Evolutionary conservation across 2,329 filamentous ascomycete genomes (phyloP), one percentile per base, ranked within the genome.

Genomic region (Cladophialophora yegresii): DNA sequence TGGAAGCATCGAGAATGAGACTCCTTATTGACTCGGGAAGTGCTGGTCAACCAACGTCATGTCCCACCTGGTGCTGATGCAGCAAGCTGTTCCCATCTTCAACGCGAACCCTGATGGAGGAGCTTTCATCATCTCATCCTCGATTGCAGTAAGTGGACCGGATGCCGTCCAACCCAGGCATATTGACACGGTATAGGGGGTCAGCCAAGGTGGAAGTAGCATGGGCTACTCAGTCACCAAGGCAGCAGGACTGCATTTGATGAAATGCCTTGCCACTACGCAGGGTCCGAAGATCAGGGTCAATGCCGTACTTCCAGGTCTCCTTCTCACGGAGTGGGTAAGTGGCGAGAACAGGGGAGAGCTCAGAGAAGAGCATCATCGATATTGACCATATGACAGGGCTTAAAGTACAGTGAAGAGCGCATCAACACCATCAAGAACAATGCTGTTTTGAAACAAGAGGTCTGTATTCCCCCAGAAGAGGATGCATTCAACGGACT

Each of bases 171-270:
- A 20, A 55, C 1, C 47, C 45, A 16, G 12, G 40, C 45, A 40
- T 23, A 54, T 50, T 40, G 30, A 63, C n/a, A 30, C 40, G n/a
- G n/a, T 12, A 0, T 26, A 70, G 0, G 88, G 87, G 0, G 83
- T 89, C 1, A 85, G 82, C 71, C 82, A 84, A 0, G 84, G 81
- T 64, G 88, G 87, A 1, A 89, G 86, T 67, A 83, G 83, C 3
- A 74, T 89, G 70, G 85, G 90, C 7, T 95, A 95, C 72, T 82
- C 87, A 0, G 88, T 93, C n/a, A 90, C 89, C 36, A 95, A 95
- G 74, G 84, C 90, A 1, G 91, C 91, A 16, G 85, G 88, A 76
- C 72, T 90, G 60, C 88, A 90, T 75, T 76, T 89, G 55, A 87
- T 88, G 80, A 87, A 86, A 72, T 85, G 85, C 67, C 76, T 90